Percentiles rank a stretch among this genome's conserved stretches.
Conservation (phyloP, 1,139 yeast genomes). For the Pichia sp. region DNA sequence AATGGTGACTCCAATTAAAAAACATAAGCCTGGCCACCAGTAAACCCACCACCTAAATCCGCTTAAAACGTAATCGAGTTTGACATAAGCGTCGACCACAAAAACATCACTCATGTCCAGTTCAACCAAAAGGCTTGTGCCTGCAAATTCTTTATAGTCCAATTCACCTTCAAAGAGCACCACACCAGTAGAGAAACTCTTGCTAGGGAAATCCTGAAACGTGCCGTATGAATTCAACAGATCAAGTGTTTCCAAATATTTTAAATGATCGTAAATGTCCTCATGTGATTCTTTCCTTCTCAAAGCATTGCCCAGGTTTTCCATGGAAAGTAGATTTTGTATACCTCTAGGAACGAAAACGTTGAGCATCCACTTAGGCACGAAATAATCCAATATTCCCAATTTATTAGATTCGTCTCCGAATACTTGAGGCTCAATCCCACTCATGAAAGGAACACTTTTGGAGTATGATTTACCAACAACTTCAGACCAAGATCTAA, state of each 20-base stretch:
- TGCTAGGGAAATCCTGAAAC: slow-evolving; percentile 3
- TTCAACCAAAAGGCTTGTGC: slow-evolving; percentile 17
- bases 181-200: slow-evolving; percentile 13
- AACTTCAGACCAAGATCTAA: slow-evolving; percentile 14
- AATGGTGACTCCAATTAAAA: slow-evolving; percentile 16
- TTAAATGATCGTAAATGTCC: not conserved
- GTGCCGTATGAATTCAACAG: slow-evolving; percentile 10
- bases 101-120: slow-evolving; percentile 16
- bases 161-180: slow-evolving; percentile 13
- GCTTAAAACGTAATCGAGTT: slow-evolving; percentile 17
- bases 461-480: slow-evolving; percentile 15
- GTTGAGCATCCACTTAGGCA: slow-evolving; percentile 17
- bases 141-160: slow-evolving; percentile 4
- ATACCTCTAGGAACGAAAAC: slow-evolving; percentile 18
- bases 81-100: slow-evolving; percentile 12
- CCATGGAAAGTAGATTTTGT: slow-evolving; percentile 9
- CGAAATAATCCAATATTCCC: slow-evolving; percentile 15
- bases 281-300: slow-evolving; percentile 9
- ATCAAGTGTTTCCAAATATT: slow-evolving; percentile 8
- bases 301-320: slow-evolving; percentile 9
- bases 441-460: slow-evolving; percentile 13
- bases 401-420: not conserved
- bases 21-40: slow-evolving; percentile 24
- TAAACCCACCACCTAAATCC: slow-evolving; percentile 22
- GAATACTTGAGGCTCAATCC: not conserved